phyloP scores from a whole-genome alignment of 2,329 filamentous ascomycete genomes.

The Colletotrichum orchidophilum region DNA sequence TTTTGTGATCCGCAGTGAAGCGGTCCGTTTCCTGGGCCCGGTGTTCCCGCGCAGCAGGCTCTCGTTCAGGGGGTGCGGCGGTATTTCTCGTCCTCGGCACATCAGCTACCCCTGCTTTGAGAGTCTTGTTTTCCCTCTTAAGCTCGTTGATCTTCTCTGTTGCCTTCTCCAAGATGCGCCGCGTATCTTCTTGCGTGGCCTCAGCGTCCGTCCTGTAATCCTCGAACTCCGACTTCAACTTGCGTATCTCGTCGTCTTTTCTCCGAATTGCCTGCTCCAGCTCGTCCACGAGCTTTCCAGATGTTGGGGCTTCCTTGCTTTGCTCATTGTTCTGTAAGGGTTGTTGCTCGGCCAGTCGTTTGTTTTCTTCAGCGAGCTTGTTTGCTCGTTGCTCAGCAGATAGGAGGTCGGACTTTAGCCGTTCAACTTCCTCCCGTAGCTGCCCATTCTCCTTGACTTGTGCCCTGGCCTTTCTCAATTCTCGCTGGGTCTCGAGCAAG shows the following conservation, averaged over 20 bases:
- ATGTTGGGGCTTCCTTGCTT: neutral
- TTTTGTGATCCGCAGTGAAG: slow-evolving; percentile 23
- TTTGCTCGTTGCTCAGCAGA: slow-evolving; percentile 55
- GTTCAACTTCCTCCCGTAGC: slow-evolving; percentile 62
- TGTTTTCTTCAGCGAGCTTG: slow-evolving; percentile 49
- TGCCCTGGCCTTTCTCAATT: slow-evolving; percentile 62
- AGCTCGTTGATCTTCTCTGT: slow-evolving; percentile 66
- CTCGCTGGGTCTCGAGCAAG: slow-evolving; percentile 61
- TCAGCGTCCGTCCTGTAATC: slow-evolving; percentile 63
- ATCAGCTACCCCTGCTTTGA: slow-evolving; percentile 47
- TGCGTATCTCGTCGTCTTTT: slow-evolving; percentile 61
- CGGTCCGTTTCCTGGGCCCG: slow-evolving; percentile 10
- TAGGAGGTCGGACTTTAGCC: slow-evolving; percentile 60
- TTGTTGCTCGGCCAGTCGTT: slow-evolving; percentile 37
- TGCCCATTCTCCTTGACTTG: slow-evolving; percentile 62
- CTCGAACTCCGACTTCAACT: slow-evolving; percentile 62
- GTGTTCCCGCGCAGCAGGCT: slow-evolving; percentile 10
- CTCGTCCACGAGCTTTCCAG: slow-evolving; percentile 32
- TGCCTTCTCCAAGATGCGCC: slow-evolving; percentile 63
- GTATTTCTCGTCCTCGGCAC: slow-evolving; percentile 9
- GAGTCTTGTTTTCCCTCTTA: slow-evolving; percentile 59
- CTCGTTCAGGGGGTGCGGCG: neutral
- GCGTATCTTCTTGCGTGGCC: slow-evolving; percentile 62
- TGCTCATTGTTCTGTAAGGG: slow-evolving; percentile 13
- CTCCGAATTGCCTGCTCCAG: slow-evolving; percentile 51